These are phyloP conservation scores for Trichosporon coremiiforme DNA, from an alignment of 1,284 basidiomycete species.

Conservation along the genomic window DNA sequence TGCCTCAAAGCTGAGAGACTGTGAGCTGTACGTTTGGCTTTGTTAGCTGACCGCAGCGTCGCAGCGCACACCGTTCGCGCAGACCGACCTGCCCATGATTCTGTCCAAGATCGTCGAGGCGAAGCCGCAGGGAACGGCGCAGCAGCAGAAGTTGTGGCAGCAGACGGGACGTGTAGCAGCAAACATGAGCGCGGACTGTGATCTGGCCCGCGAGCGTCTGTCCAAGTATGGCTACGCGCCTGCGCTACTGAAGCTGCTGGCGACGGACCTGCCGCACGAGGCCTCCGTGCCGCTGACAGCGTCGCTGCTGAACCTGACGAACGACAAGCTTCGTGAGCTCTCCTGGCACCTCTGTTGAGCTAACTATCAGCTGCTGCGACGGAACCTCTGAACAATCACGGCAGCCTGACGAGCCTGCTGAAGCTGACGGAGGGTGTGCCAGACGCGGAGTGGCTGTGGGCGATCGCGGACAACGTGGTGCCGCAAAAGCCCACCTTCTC, in stretches of 20 bases:
- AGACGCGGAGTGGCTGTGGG: conserved; percentile 22
- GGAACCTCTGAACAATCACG: conserved; percentile 6
- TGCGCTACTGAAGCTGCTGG: not conserved
- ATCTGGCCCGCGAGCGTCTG: not conserved
- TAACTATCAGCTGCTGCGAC: conserved; percentile 5
- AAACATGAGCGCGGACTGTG: conserved; percentile 45
- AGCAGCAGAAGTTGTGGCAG: conserved; percentile 4
- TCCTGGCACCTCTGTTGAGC: not conserved
- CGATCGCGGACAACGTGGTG: not conserved
- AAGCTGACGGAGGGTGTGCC: conserved; percentile 38
- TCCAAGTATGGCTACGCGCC: conserved; percentile 4
- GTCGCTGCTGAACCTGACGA: conserved; percentile 15
- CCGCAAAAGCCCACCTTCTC: not conserved
- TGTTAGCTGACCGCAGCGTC: conserved; percentile 15
- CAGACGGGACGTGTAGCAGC: conserved; percentile 46
- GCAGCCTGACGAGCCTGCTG: conserved; percentile 27
- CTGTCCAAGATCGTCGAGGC: conserved; percentile 12
- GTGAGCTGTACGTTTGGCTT: conserved; percentile 26
- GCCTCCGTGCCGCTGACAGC: conserved; percentile 15
- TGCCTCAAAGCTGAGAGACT: conserved; percentile 33
- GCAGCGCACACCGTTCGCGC: conserved; percentile 20
- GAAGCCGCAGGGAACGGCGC: not conserved
- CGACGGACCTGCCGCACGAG: not conserved
- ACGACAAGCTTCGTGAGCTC: conserved; percentile 14
- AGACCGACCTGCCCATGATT: conserved; percentile 20